Percentiles rank a stretch among this genome's conserved stretches.
Conservation (phyloP, 2,329 filamentous ascomycete genomes). For the Byssothecium circinans region DNA sequence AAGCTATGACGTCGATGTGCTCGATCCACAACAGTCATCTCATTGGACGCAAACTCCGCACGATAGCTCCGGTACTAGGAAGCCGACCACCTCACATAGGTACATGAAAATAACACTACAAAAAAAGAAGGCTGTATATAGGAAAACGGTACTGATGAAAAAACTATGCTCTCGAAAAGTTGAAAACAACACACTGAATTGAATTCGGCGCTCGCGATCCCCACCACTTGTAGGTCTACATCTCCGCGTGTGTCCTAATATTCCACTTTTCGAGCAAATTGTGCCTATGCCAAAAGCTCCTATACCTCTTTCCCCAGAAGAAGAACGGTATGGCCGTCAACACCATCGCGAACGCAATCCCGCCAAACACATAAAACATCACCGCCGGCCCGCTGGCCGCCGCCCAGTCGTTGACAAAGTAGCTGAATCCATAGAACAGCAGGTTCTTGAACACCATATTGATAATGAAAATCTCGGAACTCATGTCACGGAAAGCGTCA, state of each 20-base stretch:
- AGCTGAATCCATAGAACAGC: constrained; percentile 48
- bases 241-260: constrained; percentile 36
- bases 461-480: constrained; percentile 48
- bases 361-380: constrained; percentile 46
- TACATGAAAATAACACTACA: too few species aligned
- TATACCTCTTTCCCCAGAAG: constrained; percentile 40
- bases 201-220: too few species aligned
- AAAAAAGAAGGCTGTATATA: too few species aligned
- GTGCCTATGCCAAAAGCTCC: constrained; percentile 39
- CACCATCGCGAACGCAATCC: constrained; percentile 28
- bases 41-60: background rate
- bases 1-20: background rate
- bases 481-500: constrained; percentile 47
- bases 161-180: too few species aligned
- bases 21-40: background rate
- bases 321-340: constrained; percentile 36
- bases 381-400: constrained; percentile 35
- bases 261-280: constrained; percentile 38
- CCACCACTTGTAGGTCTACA: too few species aligned
- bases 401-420: constrained; percentile 50
- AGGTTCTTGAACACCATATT: constrained; percentile 51
- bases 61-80: background rate
- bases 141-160: too few species aligned
- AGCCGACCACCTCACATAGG: background rate
- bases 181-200: too few species aligned